phyloP scores from a whole-genome alignment of 768 basidiomycete genomes.

The Russula sp. region DNA sequence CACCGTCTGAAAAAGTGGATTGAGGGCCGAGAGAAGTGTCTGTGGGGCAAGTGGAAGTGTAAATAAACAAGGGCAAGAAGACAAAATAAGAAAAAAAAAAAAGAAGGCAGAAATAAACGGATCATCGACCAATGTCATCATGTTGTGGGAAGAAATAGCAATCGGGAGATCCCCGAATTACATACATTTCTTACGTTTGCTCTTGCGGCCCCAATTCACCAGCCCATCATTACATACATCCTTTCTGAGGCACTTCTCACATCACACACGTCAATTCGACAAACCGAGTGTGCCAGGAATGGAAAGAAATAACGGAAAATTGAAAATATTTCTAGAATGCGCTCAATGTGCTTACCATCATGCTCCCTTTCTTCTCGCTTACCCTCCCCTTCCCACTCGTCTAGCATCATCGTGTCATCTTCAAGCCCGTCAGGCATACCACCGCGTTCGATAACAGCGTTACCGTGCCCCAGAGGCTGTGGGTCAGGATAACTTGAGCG shows the following conservation, averaged over 20 bases:
- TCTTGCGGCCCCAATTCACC: not conserved
- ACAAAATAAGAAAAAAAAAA: not conserved
- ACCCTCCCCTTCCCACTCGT: slow-evolving; percentile 24
- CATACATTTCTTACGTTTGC: slow-evolving; percentile 10
- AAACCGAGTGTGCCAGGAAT: not conserved
- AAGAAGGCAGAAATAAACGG: slow-evolving; percentile 6
- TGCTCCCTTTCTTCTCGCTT: slow-evolving; percentile 1
- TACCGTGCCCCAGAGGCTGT: not conserved
- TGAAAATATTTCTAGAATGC: not conserved
- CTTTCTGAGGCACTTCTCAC: not conserved
- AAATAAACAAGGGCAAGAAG: slow-evolving; percentile 2
- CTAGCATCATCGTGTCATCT: slow-evolving; percentile 25
- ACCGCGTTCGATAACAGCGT: not conserved
- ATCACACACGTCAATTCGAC: slow-evolving; percentile 2
- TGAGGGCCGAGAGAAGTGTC: not conserved
- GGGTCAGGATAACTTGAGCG: not conserved
- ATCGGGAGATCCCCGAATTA: slow-evolving; percentile 27
- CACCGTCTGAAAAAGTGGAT: no score
- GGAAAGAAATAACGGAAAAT: slow-evolving; percentile 7
- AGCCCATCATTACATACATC: slow-evolving; percentile 10
- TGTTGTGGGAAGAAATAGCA: slow-evolving; percentile 1
- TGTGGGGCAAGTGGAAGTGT: not conserved
- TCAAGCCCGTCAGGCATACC: slow-evolving; percentile 16
- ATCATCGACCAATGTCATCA: slow-evolving; percentile 14
- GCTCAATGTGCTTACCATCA: slow-evolving; percentile 18